Evolutionary conservation across 352 stramenopile species (phyloP), one percentile per base, ranked within the genome.

Genomic region (Phytophthora pistaciae): DNA sequence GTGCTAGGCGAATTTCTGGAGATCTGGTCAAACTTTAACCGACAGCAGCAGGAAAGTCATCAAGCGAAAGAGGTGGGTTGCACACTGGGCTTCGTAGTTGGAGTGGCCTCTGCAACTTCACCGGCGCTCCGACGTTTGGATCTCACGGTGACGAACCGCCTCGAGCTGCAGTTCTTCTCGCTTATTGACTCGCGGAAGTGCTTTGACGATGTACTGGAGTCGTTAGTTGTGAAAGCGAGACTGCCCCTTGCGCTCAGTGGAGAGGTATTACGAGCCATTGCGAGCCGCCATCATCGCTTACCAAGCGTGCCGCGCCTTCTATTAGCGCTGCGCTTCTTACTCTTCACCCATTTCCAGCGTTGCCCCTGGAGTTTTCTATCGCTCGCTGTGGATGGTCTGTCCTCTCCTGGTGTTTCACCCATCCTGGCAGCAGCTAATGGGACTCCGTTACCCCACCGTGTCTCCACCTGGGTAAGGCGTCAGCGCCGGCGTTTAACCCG

Each of bases 151-250:
- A 82, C 80, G 0, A 80, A 79, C 16, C 64, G 74, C 3, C 57
- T 96, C 5, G 85, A 94, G 49, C 67, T 94, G 54, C 83, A 94
- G 62, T 94, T 95, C 40, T 95, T 94, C 62, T 79, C 79, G 16
- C 73, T 95, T 5, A 75, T 93, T 38, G 88, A 96, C 63, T 94
- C 88, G 2, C 83, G 79, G 42, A 92, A 91, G 50, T 88, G 85
- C 56, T 92, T 93, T 50, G 74, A 92, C 25, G 80, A 93, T 64
- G 85, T 96, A 33, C 25, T 94, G 13, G 87, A 96, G 48, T 66
- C 78, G 5, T 76, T 96, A 11, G 75, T 95, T 3, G 86, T 95
- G 7, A 73, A 91, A 16, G 75, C 79, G 18, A 81, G 88, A 31
- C 73, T 93, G 8, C 88, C 90, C 1, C 58, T 96, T 27, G 69